Evolutionary conservation across 2,329 filamentous ascomycete genomes (phyloP).

Genomic region (Xylariaceae sp.): DNA sequence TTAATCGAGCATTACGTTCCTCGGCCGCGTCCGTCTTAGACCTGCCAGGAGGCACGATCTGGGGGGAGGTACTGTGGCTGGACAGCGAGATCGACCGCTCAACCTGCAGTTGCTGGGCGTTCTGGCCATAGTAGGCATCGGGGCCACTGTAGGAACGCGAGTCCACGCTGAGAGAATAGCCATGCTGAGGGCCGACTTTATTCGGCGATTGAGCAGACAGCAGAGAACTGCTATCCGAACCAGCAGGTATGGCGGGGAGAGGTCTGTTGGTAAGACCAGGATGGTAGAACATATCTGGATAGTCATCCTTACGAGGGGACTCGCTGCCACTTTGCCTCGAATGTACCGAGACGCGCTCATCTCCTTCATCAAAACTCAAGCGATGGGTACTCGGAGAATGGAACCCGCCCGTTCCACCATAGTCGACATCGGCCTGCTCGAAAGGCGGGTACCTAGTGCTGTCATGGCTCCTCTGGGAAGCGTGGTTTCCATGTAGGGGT

Average conservation of each 20-base stretch:
- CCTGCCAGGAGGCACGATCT: conserved; percentile 72
- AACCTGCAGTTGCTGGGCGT: conserved; percentile 39
- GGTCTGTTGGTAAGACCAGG: conserved; percentile 64
- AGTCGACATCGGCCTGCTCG: conserved; percentile 68
- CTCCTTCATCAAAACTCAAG: conserved; percentile 87
- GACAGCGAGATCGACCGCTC: conserved; percentile 76
- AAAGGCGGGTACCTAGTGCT: conserved; percentile 36
- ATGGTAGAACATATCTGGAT: conserved; percentile 90
- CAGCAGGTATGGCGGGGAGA: conserved; percentile 55
- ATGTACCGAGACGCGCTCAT: conserved; percentile 60
- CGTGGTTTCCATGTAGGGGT: conserved; percentile 31
- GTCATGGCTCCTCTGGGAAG: conserved; percentile 31
- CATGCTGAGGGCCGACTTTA: conserved; percentile 40
- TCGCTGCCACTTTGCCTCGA: conserved; percentile 54
- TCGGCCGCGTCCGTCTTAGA: conserved; percentile 92
- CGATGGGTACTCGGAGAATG: conserved; percentile 66
- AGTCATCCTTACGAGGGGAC: conserved; percentile 62
- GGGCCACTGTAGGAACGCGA: conserved; percentile 36
- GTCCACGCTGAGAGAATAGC: conserved; percentile 41
- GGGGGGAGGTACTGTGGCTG: conserved; percentile 72
- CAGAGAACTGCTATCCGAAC: conserved; percentile 53
- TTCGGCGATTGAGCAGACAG: conserved; percentile 39
- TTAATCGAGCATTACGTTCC: conserved; percentile 44
- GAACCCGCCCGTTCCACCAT: conserved; percentile 81
- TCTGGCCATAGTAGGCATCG: conserved; percentile 42